A percentile compares a stretch with the other conserved stretches of the same genome.
phyloP scores from a whole-genome alignment of 1,284 basidiomycete genomes.

The Takashimella koratensis region DNA sequence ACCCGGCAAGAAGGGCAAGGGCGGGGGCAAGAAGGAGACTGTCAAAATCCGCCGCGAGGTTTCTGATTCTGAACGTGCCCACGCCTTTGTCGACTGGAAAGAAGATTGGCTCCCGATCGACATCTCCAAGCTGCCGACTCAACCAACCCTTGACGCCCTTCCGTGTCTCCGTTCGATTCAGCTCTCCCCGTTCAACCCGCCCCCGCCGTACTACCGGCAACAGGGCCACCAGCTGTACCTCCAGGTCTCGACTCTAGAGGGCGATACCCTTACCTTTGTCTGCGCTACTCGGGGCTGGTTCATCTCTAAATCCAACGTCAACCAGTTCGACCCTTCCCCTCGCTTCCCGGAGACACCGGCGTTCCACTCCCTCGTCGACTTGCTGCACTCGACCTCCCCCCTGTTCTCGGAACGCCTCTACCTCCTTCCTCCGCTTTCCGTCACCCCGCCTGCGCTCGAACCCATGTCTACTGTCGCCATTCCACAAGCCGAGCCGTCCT shows the following conservation, averaged over 20 bases:
- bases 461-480: slow-evolving; percentile 52
- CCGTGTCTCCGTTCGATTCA: slow-evolving; percentile 51
- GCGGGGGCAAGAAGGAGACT: slow-evolving; percentile 32
- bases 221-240: slow-evolving; percentile 58
- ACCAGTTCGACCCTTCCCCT: slow-evolving; percentile 51
- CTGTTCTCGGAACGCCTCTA: slow-evolving; percentile 47
- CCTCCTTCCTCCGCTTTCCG: slow-evolving; percentile 36
- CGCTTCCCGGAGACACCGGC: slow-evolving; percentile 29
- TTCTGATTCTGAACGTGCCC: slow-evolving; percentile 26
- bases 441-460: slow-evolving; percentile 36
- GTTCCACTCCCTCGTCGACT: slow-evolving; percentile 53
- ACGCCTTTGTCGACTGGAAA: slow-evolving; percentile 50
- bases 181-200: slow-evolving; percentile 58
- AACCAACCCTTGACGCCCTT: slow-evolving; percentile 38
- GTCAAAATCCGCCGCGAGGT: slow-evolving; percentile 39
- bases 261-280: slow-evolving; percentile 55
- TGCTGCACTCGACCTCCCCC: slow-evolving; percentile 52
- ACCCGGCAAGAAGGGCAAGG: slow-evolving; percentile 31
- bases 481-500: slow-evolving; percentile 54
- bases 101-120: slow-evolving; percentile 26
- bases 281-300: slow-evolving; percentile 56
- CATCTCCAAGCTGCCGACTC: slow-evolving; percentile 43
- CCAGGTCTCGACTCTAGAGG: slow-evolving; percentile 55
- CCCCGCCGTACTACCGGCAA: slow-evolving; percentile 55
- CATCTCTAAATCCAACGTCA: slow-evolving; percentile 52